Base-by-base conservation (phyloP, 2,329 filamentous ascomycete species). In the Aspergillus udagawae region DNA sequence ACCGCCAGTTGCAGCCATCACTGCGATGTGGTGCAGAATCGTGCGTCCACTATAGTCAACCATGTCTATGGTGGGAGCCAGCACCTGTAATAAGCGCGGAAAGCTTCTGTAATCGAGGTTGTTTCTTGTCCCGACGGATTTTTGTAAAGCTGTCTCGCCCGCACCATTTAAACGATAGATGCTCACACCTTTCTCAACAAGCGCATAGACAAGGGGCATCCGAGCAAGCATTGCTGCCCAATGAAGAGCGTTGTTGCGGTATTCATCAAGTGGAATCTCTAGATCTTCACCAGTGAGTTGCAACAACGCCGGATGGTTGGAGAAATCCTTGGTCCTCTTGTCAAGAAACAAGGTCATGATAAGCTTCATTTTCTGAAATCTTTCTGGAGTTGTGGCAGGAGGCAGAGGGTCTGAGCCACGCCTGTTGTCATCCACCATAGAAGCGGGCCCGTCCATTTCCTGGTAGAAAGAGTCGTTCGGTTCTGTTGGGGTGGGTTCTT, bases 161-260 rank as follows among this genome's bases (percentile, higher is more conserved):
- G 88, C 89, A 25, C 87, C 86, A 68, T 97, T 99, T 1, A 96
- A 88, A 29, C 94, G 85, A 70, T 88, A 90, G 49, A 96, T 91
- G 64, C 88, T 96, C 1, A 93, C 92, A 1, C 94, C 94, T 49
- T 89, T 88, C 4, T 86, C 82, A 55, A 97, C 90, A 10, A 99
- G 81, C 0, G 92, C 83, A 54, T 90, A 86, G 56, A 97, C 80
- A 5, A 99, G 81, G 1, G 90, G 84, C 71, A 96, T 88, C 17
- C 93, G 88, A 2, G 92, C 92, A 49, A 99, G 81, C 4, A 94
- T 97, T 4, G 94, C 92, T 2, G 94, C 94, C 94, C 94, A 99
- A 70, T 97, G 93, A 44, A 99, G 80, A 2, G 92, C 92, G 20
- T 92, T 97, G 69, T 97, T 79, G 25, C 72, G 91, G 58, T 91